These are phyloP conservation scores for Primulina eburnea DNA, from an alignment of 257 asterid species.

Conservation along the genomic window DNA sequence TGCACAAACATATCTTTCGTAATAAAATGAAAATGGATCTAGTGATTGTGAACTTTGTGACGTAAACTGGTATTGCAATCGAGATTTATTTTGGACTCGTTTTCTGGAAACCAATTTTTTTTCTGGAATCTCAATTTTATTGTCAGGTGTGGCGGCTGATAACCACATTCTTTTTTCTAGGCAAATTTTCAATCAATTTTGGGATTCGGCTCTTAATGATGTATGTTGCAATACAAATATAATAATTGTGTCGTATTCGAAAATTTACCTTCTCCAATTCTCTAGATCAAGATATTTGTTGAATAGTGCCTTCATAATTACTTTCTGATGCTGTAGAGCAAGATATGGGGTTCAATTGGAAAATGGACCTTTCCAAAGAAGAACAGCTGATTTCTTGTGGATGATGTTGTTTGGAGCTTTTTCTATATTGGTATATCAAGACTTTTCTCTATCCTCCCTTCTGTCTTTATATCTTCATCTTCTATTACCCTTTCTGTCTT, in stretches of 20 bases:
- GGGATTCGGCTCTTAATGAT: constrained; percentile 98
- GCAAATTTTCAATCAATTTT: constrained; percentile 82
- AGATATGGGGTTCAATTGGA: constrained; percentile 98
- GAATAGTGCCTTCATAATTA: constrained; percentile 17
- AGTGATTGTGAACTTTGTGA: constrained; percentile 12
- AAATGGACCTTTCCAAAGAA: constrained; percentile 77
- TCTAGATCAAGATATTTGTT: constrained; percentile 16
- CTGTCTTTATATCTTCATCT: constrained; percentile 8
- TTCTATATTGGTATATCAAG: constrained; percentile 58
- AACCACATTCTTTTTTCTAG: constrained; percentile 84
- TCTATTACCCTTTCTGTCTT: background rate
- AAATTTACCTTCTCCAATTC: constrained; percentile 16
- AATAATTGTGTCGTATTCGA: constrained; percentile 9
- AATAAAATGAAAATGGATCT: background rate
- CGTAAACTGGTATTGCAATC: background rate
- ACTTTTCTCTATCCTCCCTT: constrained; percentile 1
- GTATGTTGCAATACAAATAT: constrained; percentile 45
- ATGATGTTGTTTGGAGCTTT: constrained; percentile 95
- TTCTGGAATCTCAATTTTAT: constrained; percentile 25
- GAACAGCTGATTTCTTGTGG: constrained; percentile 98
- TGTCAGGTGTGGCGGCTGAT: constrained; percentile 78
- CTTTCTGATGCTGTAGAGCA: constrained; percentile 54
- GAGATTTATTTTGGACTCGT: background rate
- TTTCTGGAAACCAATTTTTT: constrained; percentile 6
- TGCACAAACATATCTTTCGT: background rate